Conservation (phyloP, 768 basidiomycete species). For the Russula virescens region DNA sequence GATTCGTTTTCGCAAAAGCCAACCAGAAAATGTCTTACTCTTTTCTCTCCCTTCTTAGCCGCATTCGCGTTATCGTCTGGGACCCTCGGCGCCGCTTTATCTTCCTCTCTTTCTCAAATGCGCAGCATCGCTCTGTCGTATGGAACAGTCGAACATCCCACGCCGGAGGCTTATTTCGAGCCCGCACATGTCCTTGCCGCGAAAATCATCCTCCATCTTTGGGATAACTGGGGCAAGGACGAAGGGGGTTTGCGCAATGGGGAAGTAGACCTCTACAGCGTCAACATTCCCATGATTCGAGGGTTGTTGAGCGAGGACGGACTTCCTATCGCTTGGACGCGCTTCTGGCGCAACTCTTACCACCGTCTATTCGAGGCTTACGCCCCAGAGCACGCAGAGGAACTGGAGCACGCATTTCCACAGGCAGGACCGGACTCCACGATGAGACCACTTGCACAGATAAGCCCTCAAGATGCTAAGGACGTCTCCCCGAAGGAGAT, state of each 20-base stretch:
- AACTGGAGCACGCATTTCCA: slow-evolving; percentile 28
- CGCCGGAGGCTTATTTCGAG: slow-evolving; percentile 52
- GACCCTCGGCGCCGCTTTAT: slow-evolving; percentile 87
- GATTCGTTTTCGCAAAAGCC: neutral
- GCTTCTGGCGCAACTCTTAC: slow-evolving; percentile 81
- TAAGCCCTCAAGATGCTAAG: neutral
- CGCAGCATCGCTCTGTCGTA: slow-evolving; percentile 85
- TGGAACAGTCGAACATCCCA: slow-evolving; percentile 53
- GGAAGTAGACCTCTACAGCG: slow-evolving; percentile 76
- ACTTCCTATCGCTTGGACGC: slow-evolving; percentile 72
- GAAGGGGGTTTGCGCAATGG: slow-evolving; percentile 47
- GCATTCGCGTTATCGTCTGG: slow-evolving; percentile 89
- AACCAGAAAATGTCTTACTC: neutral
- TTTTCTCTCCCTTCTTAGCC: slow-evolving; percentile 36
- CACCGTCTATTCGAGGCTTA: slow-evolving; percentile 67
- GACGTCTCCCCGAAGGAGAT: slow-evolving; percentile 10
- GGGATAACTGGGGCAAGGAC: slow-evolving; percentile 81
- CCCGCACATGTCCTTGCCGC: slow-evolving; percentile 70
- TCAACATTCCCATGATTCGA: slow-evolving; percentile 83
- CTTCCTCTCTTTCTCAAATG: slow-evolving; percentile 60
- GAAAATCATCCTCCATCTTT: slow-evolving; percentile 66
- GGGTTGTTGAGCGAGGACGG: slow-evolving; percentile 53
- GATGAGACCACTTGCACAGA: slow-evolving; percentile 23
- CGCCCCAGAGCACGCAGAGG: slow-evolving; percentile 17
- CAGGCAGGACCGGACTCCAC: slow-evolving; percentile 43